Conservation (phyloP, 2,329 filamentous ascomycete genomes). For the Colletotrichum somersetense region DNA sequence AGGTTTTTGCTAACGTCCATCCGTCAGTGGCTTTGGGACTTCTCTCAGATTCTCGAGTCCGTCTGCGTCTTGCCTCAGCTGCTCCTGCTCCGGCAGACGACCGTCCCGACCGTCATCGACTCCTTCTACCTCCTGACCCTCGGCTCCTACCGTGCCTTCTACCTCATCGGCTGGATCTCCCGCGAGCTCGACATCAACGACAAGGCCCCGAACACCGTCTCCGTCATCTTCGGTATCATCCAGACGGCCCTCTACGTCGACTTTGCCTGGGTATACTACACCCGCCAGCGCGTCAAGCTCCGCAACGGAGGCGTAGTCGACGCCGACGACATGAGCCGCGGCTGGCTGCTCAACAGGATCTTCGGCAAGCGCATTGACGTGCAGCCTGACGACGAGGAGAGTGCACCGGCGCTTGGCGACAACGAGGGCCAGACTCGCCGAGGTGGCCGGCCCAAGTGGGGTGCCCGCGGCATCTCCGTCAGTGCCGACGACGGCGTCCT, state of each 20-base stretch:
- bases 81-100: conserved; percentile 92
- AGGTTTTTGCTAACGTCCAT: conserved; percentile 38
- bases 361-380: conserved; percentile 72
- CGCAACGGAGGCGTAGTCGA: conserved; percentile 90
- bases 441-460: conserved; percentile 68
- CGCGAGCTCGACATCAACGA: conserved; percentile 72
- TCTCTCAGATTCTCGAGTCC: conserved; percentile 92
- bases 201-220: conserved; percentile 74
- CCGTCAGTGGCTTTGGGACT: conserved; percentile 81
- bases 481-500: conserved; percentile 73
- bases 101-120: conserved; percentile 93
- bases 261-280: conserved; percentile 98
- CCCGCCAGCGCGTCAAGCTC: conserved; percentile 92
- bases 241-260: conserved; percentile 93
- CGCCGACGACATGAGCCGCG: conserved; percentile 85
- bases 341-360: conserved; percentile 85
- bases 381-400: conserved; percentile 72
- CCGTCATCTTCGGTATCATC: conserved; percentile 87
- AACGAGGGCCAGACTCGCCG: conserved; percentile 45
- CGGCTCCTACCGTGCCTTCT: conserved; percentile 88
- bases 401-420: conserved; percentile 61
- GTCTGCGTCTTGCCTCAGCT: conserved; percentile 92
- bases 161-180: conserved; percentile 91
- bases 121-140: conserved; percentile 94
- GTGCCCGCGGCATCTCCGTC: conserved; percentile 73